Evolutionary conservation across 176 grass and related monocot species (phyloP), one percentile per base, ranked within the genome.

Genomic region (Cymbopogon citratus): DNA sequence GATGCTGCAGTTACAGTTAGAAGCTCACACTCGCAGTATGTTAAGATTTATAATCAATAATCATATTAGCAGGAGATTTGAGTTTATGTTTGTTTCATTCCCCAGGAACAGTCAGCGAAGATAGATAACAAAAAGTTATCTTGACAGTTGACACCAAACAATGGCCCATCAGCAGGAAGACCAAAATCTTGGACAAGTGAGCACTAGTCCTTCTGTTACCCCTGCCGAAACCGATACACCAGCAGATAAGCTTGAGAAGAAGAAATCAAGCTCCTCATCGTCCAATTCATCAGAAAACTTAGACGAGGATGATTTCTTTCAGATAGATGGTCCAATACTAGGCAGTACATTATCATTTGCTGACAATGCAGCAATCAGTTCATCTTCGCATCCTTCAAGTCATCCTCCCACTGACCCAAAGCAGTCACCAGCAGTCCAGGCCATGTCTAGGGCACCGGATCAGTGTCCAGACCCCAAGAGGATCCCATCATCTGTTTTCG

Each of bases 401-500:
- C 27, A 78, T 68, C 36, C 24, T 39, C 27, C 27, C 33, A 59
- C 34, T 25, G 82, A 77, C 48, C 62, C 69, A 40, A 88, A 65
- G 11, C 40, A 91, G 39, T 65, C 88, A 28, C 80, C 76, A 7
- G 25, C 64, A 12, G 18, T 57, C 71, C 86, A 89, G 78, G 39
- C 64, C 45, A 83, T 95, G 79, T 89, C 70, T 45, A 82, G 56
- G 49, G 36, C 70, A 19, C 64, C 81, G 12, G 76, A 90, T 23
- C 79, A 90, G 29, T 66, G 25, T 23, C 87, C 82, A 1, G 85
- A 94, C 75, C 91, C 94, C 0, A 94, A 87, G 35, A 75, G 91
- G 31, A 94, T 97, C 28, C 94, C 94, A 4, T 89, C 87, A 0
- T 90, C 87, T 0, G 25, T 94, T 5, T 97, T 97, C 12, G 38